Conservation (phyloP, 2,329 filamentous ascomycete species). For the Blastomyces parvus region DNA sequence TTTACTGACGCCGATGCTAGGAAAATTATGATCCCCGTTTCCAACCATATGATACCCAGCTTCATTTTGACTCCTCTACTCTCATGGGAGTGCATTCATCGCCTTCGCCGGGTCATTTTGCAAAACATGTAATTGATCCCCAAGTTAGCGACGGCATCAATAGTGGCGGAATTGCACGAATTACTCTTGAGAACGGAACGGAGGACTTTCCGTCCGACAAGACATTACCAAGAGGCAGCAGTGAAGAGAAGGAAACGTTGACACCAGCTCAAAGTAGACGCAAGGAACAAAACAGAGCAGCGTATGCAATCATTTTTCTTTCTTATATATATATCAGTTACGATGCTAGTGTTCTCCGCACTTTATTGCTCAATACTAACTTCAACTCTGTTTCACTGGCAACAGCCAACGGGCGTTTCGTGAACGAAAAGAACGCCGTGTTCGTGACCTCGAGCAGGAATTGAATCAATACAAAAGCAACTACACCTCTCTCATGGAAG, state of each 20-base stretch:
- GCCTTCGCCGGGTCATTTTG: conserved; percentile 27
- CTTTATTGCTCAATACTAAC: background rate
- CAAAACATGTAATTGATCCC: conserved; percentile 25
- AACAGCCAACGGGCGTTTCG: conserved; percentile 85
- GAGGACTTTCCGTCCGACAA: conserved; percentile 20
- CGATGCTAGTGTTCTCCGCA: background rate
- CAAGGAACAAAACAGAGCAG: conserved; percentile 63
- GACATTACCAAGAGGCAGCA: conserved; percentile 37
- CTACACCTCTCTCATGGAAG: conserved; percentile 60
- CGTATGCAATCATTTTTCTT: conserved; percentile 43
- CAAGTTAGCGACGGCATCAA: conserved; percentile 20
- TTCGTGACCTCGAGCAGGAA: conserved; percentile 85
- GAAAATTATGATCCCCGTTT: conserved; percentile 31
- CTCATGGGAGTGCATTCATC: conserved; percentile 29
- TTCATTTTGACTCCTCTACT: conserved; percentile 28
- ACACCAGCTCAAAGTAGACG: conserved; percentile 50
- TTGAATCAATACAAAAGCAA: conserved; percentile 66
- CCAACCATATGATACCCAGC: conserved; percentile 31
- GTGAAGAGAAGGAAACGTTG: conserved; percentile 46
- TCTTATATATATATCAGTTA: background rate
- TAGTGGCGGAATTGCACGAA: background rate
- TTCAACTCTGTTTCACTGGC: background rate
- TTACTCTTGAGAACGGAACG: background rate
- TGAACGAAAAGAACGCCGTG: conserved; percentile 88
- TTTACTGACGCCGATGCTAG: conserved; percentile 19